A percentile compares a stretch with the other conserved stretches of the same genome.
phyloP scores from a whole-genome alignment of 2,329 filamentous ascomycete genomes.

The Botryotinia convoluta region DNA sequence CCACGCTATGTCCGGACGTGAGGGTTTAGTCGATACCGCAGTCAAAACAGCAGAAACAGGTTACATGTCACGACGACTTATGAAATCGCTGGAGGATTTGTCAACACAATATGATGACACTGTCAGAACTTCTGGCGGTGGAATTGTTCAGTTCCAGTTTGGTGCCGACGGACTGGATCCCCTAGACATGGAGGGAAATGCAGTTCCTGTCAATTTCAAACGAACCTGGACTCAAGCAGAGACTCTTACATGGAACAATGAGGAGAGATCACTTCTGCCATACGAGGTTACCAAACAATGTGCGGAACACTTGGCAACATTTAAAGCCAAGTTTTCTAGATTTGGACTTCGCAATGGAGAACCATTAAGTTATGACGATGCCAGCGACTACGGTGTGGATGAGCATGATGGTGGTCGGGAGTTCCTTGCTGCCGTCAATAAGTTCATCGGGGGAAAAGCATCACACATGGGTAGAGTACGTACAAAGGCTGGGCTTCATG shows the following conservation, averaged over 20 bases:
- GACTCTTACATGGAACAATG: conserved; percentile 74
- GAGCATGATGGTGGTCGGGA: conserved; percentile 78
- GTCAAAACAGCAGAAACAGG: conserved; percentile 99
- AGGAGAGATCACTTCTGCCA: conserved; percentile 69
- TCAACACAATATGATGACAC: conserved; percentile 94
- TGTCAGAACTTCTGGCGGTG: conserved; percentile 83
- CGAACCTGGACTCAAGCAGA: conserved; percentile 84
- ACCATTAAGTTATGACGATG: conserved; percentile 66
- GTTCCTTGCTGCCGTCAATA: conserved; percentile 76
- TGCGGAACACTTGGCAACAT: conserved; percentile 62
- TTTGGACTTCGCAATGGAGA: conserved; percentile 61
- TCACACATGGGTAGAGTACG: conserved; percentile 57
- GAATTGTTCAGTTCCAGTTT: conserved; percentile 95
- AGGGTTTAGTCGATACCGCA: conserved; percentile 96
- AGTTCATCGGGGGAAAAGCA: conserved; percentile 65
- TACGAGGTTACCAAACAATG: conserved; percentile 70
- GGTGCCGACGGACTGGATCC: conserved; percentile 95
- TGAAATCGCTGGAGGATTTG: conserved; percentile 96
- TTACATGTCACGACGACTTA: conserved; percentile 96
- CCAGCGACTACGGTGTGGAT: conserved; percentile 66
- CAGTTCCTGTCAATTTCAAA: conserved; percentile 87
- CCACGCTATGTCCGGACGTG: conserved; percentile 96
- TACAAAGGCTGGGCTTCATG: conserved; percentile 49
- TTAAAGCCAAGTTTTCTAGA: conserved; percentile 63
- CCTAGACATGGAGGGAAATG: conserved; percentile 94